Base-by-base conservation (phyloP, 192 early-diverging fungal species). In the Coemansia sp. region DNA sequence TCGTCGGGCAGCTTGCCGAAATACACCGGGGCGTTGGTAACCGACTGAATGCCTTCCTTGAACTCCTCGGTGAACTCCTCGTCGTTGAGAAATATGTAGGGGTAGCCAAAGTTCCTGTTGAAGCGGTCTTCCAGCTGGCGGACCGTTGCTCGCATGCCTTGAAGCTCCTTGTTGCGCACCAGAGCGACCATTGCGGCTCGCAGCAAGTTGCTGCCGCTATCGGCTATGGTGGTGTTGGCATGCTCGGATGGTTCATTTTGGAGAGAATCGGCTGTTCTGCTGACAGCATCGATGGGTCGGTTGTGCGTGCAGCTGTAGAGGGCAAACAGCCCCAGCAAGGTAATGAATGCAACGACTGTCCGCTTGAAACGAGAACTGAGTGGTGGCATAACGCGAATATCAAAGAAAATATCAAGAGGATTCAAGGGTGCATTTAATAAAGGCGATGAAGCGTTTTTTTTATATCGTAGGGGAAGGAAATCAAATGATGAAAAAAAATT, bases 61-160 rank as follows among this genome's bases (percentile, higher is more conserved):
- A 90, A 88, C 32, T 84, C 69, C 3, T 79, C 70, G 2, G 82
- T 74, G 47, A 89, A 89, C 17, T 76, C 71, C 20, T 70, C 82
- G 47, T 88, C 82, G 74, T 87, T 90, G 36, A 90, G 60, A 39
- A 89, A 83, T 21, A 90, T 72, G 61, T 84, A 90, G 0, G 87
- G 87, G 50, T 90, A 90, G 7, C 63, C 58, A 58, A 69, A 85
- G 36, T 71, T 66, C 21, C 77, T 56, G 56, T 89, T 88, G 60
- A 89, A 88, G 15, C 85, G 69, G 47, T 88, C 82, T 46, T 93
- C 89, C 5, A 92, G 52, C 64, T 90, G 83, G 20, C 80, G 80
- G 11, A 93, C 78, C 0, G 89, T 74, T 9, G 52, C 28, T 14
- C 76, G 66, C 17, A 90, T 80, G 8, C 69, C 82, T 21, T 89